These are phyloP conservation scores for Scytalidium lignicola DNA, from an alignment of 2,329 filamentous ascomycete genomes.

Conservation along the genomic window DNA sequence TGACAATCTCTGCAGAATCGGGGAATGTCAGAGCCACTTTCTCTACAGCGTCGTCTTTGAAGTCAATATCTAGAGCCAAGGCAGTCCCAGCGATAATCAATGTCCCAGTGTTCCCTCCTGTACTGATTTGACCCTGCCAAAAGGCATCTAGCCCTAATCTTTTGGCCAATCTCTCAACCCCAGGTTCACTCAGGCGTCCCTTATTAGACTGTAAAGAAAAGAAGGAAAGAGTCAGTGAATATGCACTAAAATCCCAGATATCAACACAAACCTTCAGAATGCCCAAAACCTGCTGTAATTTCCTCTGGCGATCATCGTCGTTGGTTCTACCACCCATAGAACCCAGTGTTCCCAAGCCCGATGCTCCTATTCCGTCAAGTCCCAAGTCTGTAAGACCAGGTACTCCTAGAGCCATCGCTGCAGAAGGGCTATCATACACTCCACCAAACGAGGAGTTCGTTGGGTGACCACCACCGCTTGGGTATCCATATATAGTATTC, in stretches of 20 bases:
- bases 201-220: conserved; percentile 33
- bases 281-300: conserved; percentile 30
- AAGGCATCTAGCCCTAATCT: conserved; percentile 52
- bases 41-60: conserved; percentile 57
- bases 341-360: conserved; percentile 15
- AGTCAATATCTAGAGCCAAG: conserved; percentile 55
- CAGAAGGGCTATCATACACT: conserved; percentile 60
- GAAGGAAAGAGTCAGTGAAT: conserved; percentile 16
- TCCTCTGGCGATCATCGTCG: conserved; percentile 45
- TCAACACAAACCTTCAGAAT: conserved; percentile 22
- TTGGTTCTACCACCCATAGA: conserved; percentile 28
- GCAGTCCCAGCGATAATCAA: conserved; percentile 59
- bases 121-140: conserved; percentile 31
- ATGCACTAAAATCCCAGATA: not conserved
- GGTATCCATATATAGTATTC: conserved; percentile 36
- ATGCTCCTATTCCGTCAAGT: conserved; percentile 40
- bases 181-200: conserved; percentile 67
- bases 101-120: conserved; percentile 52
- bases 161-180: conserved; percentile 65
- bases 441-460: conserved; percentile 31
- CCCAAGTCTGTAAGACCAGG: conserved; percentile 43
- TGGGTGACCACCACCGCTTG: conserved; percentile 29
- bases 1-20: conserved; percentile 52
- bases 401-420: conserved; percentile 54
- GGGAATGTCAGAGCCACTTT: conserved; percentile 60